A percentile compares a stretch with the other conserved stretches of the same genome.
These are phyloP conservation scores for Bocquillonia castaneifolia DNA, from an alignment of 441 rosid genomes.

Conservation along the genomic window DNA sequence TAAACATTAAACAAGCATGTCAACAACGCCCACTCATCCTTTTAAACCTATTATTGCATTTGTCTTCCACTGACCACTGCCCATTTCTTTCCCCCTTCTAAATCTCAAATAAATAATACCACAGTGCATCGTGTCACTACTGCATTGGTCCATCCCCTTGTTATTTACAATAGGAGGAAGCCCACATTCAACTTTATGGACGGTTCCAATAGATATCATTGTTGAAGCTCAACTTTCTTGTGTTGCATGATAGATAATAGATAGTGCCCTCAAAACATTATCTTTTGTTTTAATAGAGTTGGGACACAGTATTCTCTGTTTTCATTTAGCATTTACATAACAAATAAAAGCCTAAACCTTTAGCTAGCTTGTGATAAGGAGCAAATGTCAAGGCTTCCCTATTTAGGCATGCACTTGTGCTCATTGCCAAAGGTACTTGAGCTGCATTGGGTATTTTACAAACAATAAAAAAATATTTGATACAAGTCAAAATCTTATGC, in stretches of 20 bases:
- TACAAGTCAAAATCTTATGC: slow-evolving; percentile 1
- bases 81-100: not conserved
- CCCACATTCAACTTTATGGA: slow-evolving; percentile 32
- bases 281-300: slow-evolving; percentile 9
- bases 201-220: slow-evolving; percentile 19
- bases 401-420: not conserved
- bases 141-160: slow-evolving; percentile 16
- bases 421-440: not conserved
- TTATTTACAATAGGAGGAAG: slow-evolving; percentile 12
- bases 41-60: slow-evolving; percentile 29
- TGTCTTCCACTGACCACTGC: slow-evolving; percentile 8
- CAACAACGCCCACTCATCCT: slow-evolving; percentile 17
- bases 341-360: not conserved
- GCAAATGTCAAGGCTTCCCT: slow-evolving; percentile 5
- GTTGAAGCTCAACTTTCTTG: not conserved
- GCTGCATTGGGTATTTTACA: not conserved
- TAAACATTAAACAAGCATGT: slow-evolving; percentile 15
- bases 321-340: not conserved
- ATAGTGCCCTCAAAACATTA: not conserved
- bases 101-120: not conserved
- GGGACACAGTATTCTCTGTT: slow-evolving; percentile 10
- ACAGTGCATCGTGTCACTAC: slow-evolving; percentile 18
- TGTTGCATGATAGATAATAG: no score
- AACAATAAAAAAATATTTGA: not conserved
- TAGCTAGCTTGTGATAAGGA: not conserved